Percentiles rank a stretch among this genome's conserved stretches.
Conservation (phyloP, 352 stramenopile genomes). For the Pythium brachiatum region DNA sequence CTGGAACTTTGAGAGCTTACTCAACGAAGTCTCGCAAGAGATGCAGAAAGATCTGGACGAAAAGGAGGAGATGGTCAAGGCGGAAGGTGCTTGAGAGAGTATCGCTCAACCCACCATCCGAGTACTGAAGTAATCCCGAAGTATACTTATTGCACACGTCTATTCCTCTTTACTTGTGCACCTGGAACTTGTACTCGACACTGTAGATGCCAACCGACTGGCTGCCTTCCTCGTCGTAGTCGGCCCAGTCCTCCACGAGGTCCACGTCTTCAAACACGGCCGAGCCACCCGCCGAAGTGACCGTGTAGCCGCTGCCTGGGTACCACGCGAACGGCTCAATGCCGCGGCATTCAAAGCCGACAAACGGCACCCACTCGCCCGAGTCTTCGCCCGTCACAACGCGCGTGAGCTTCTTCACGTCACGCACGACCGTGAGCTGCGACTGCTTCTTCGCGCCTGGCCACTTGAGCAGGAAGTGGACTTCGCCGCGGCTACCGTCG, state of each 20-base stretch:
- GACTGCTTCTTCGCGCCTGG: constrained; percentile 75
- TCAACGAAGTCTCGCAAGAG: constrained; percentile 80
- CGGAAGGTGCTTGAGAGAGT: constrained; percentile 26
- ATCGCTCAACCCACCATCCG: background rate
- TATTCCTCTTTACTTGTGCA: constrained; percentile 59
- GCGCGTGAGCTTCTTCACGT: constrained; percentile 86
- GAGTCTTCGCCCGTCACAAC: constrained; percentile 54
- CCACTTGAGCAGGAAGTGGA: constrained; percentile 86
- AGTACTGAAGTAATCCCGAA: background rate
- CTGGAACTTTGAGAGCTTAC: constrained; percentile 73
- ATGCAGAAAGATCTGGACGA: constrained; percentile 79
- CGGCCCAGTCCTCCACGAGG: constrained; percentile 79
- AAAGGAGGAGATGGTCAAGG: constrained; percentile 62
- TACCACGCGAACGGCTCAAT: constrained; percentile 82
- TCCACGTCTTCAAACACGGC: constrained; percentile 80
- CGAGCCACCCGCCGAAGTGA: constrained; percentile 54
- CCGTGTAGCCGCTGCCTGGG: constrained; percentile 71
- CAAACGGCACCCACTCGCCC: constrained; percentile 74
- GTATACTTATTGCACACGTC: background rate
- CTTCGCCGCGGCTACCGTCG: constrained; percentile 64
- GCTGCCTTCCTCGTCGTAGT: constrained; percentile 81
- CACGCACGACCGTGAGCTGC: constrained; percentile 79
- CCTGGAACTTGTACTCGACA: constrained; percentile 80
- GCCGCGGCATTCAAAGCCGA: constrained; percentile 85
- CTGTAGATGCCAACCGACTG: constrained; percentile 78